Conservation (phyloP, 1,139 yeast genomes). For the Protomyces inundatus region DNA sequence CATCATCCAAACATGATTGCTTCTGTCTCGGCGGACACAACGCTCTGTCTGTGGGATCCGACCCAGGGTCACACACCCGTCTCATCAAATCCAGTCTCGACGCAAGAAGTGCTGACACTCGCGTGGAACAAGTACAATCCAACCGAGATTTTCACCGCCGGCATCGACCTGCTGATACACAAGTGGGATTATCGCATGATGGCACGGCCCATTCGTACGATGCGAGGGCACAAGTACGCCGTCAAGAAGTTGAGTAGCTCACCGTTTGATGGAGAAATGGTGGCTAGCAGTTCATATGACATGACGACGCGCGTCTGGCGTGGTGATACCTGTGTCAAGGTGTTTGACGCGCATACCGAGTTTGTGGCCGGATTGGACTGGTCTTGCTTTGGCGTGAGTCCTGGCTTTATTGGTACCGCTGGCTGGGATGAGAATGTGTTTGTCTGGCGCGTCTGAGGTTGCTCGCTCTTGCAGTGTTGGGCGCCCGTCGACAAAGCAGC, state of each 20-base stretch:
- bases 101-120: constrained; percentile 70
- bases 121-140: constrained; percentile 90
- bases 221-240: constrained; percentile 85
- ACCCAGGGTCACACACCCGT: constrained; percentile 59
- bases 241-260: constrained; percentile 80
- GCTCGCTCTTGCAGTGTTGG: neutral
- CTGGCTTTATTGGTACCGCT: constrained; percentile 90
- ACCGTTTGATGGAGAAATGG: constrained; percentile 69
- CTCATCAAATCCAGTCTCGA: constrained; percentile 67
- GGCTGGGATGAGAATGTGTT: constrained; percentile 97
- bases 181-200: constrained; percentile 86
- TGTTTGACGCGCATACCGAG: constrained; percentile 72
- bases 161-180: constrained; percentile 77
- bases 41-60: constrained; percentile 78
- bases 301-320: constrained; percentile 88
- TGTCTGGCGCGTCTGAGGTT: constrained; percentile 66
- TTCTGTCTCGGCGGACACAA: constrained; percentile 76
- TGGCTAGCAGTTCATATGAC: constrained; percentile 79
- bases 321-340: constrained; percentile 48
- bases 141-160: constrained; percentile 74
- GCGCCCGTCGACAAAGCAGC: too few relatives aligned
- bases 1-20: constrained; percentile 68
- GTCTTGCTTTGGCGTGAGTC: constrained; percentile 84
- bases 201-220: constrained; percentile 60
- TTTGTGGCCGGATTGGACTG: constrained; percentile 95